A percentile compares a stretch with the other conserved stretches of the same genome.
Conservation (phyloP, 139 green algal species). For the Diplosphaera chodatii region DNA sequence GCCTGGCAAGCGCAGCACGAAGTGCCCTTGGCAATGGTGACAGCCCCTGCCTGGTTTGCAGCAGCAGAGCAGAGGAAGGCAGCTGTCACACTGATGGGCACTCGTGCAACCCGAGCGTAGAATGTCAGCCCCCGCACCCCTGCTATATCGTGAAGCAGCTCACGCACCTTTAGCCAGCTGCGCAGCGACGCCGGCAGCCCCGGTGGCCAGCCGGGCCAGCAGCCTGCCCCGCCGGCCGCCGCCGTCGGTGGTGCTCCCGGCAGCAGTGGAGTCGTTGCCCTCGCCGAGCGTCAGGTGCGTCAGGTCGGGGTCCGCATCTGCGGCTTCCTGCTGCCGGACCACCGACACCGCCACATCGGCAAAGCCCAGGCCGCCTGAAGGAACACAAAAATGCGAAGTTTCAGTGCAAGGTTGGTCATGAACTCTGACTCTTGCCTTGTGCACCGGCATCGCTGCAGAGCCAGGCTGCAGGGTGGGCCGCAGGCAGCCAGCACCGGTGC, state of each 20-base stretch:
- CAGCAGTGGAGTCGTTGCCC: not conserved
- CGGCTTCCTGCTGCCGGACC: not conserved
- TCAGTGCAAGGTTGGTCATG: not conserved
- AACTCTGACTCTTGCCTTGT: not conserved
- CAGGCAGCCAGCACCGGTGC: no score
- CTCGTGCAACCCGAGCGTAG: not conserved
- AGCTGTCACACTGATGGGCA: no score
- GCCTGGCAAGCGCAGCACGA: no score
- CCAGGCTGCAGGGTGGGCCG: no score
- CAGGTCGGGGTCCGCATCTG: not conserved
- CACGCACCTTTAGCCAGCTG: not conserved
- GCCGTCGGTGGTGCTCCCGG: not conserved
- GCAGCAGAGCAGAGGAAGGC: not conserved
- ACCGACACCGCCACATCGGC: slow-evolving; percentile 32
- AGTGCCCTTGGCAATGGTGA: no score
- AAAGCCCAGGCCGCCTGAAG: slow-evolving; percentile 24
- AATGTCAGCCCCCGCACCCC: not conserved
- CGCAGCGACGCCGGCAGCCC: not conserved
- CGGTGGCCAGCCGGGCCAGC: not conserved
- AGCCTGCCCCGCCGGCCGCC: not conserved
- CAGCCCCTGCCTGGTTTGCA: no score
- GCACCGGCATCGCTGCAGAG: no score
- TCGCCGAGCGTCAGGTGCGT: not conserved
- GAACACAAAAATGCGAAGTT: not conserved
- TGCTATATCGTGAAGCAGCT: not conserved